Evolutionary conservation across 305 asterid genomes (phyloP), one percentile per base, ranked within the genome.

Genomic region (Fraxinus sp.): DNA sequence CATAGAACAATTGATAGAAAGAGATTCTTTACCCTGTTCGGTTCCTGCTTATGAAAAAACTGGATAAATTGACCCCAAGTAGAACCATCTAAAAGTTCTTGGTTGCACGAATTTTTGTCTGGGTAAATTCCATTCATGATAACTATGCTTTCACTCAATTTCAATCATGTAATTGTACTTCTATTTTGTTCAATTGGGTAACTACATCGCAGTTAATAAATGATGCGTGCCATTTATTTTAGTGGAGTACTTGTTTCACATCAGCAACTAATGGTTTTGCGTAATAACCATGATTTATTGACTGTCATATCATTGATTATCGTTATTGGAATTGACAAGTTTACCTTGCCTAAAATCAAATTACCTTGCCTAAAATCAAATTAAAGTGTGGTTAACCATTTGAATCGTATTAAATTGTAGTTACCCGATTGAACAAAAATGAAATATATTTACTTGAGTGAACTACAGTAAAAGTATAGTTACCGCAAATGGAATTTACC

Each of bases 1-100:
- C 4, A 46, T 88, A 68, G 52, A 66, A 77, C 79, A n/a, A 37
- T 35, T 78, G 78, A 79, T 73, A 77, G 66, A 35, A 75, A 81
- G 41, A 74, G 20, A 16, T 44, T 78, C 57, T 28, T 71, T 70
- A 68, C 46, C 7, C 33, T 41, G 46, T 76, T 73, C 14, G 1
- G 26, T 73, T 39, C 80, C 70, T 62, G 75, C 74, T 68, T 83
- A 33, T 39, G 74, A 66, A 66, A 66, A 3, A 26, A 26, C 0
- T 66, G 37, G 9, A 66, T 66, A 3, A 26, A 24, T 24, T 66
- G 8, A 49, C 16, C 7, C 13, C 2, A 1, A 14, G 57, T 46
- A 46, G 57, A 46, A 46, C 57, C 1, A 4, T 46, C 57, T 46
- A 49, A 49, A 49, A 14, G 18, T 49, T 49, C 18, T 49, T 49